A percentile compares a stretch with the other conserved stretches of the same genome.
phyloP scores from a whole-genome alignment of 495 filamentous ascomycete species.

The Hypoxylon perforatum region DNA sequence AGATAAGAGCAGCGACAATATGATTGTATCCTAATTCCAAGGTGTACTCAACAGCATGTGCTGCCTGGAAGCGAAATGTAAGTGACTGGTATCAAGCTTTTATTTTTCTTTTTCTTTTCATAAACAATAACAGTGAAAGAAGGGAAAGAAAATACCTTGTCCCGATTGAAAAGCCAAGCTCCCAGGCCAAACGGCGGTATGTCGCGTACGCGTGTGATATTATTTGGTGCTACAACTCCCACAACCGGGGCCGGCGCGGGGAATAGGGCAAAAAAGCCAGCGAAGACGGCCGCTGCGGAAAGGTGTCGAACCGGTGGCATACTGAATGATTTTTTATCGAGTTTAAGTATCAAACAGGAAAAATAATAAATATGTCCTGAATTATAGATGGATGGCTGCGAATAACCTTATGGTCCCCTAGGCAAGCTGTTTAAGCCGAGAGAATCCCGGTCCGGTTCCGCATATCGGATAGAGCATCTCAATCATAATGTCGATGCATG shows the following conservation, averaged over 20 bases:
- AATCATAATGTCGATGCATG: constrained; percentile 32
- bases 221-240: constrained; percentile 3
- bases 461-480: not conserved
- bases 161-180: constrained; percentile 53
- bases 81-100: no score
- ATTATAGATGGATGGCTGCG: not conserved
- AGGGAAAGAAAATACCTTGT: constrained; percentile 18
- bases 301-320: constrained; percentile 7
- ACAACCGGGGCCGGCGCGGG: not conserved
- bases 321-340: not conserved
- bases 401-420: not conserved
- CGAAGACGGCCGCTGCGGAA: not conserved
- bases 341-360: not conserved
- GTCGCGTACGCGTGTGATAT: constrained; percentile 8
- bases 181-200: constrained; percentile 64
- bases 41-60: constrained; percentile 46
- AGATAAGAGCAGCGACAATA: constrained; percentile 59
- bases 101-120: no score
- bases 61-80: no score
- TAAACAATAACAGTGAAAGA: no score
- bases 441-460: constrained; percentile 4
- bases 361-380: not conserved
- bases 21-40: constrained; percentile 68
- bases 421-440: not conserved
- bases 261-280: constrained; percentile 4